phyloP scores from a whole-genome alignment of 345 rosid genomes.

The Boechera divaricarpa region DNA sequence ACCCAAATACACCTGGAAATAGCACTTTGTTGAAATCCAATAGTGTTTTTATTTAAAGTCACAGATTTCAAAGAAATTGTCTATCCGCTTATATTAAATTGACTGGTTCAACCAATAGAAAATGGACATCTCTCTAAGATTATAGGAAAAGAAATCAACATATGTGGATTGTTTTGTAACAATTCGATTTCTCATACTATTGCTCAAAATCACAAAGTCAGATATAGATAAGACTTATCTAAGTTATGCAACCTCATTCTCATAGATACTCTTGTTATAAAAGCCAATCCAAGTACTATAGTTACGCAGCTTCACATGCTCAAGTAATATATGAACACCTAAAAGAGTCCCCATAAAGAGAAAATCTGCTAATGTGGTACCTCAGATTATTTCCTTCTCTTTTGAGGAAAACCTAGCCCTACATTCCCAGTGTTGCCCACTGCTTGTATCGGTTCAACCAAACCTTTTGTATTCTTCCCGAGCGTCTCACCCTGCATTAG shows the following conservation, averaged over 20 bases:
- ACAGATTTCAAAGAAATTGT: not conserved
- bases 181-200: not conserved
- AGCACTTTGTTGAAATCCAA: not conserved
- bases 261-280: not conserved
- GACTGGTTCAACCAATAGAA: not conserved
- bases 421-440: conserved; percentile 75
- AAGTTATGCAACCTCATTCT: not conserved
- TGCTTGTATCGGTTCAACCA: conserved; percentile 69
- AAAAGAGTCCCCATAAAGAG: not conserved
- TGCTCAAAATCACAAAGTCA: conserved; percentile 1
- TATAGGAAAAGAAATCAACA: not conserved
- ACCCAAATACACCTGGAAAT: not conserved
- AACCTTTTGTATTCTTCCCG: conserved; percentile 66
- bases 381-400: conserved; percentile 44
- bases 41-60: not conserved
- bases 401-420: conserved; percentile 75
- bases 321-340: not conserved
- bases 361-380: conserved; percentile 5
- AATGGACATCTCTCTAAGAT: not conserved
- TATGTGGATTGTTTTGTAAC: not conserved
- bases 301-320: not conserved
- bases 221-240: not conserved
- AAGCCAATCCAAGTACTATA: not conserved
- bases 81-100: not conserved
- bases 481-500: conserved; percentile 73